Base-by-base conservation (phyloP, 768 basidiomycete genomes). In the Mycena floridula region DNA sequence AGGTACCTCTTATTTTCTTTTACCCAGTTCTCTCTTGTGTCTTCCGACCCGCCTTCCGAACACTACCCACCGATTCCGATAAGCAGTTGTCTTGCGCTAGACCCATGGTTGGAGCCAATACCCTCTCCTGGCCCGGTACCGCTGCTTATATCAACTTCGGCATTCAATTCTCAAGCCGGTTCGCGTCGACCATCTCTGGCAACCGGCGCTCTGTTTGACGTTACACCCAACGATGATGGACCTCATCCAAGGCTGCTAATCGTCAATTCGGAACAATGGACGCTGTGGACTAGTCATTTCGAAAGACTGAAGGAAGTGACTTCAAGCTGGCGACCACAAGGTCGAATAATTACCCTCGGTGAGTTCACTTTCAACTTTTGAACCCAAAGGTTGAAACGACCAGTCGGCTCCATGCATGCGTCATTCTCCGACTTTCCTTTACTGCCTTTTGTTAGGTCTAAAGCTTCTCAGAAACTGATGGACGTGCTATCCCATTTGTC, bases 81-180 rank as follows among this genome's bases (percentile, higher is more conserved):
- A 40, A 60, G 66, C 5, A 73, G 76, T 38, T 77, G 73, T 7
- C 56, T 92, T 18, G 68, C 84, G 18, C 72, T 89, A 15, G 90
- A 93, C 61, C 90, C 90, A 16, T 92, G 90, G 89, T 62, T 91
- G 7, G 87, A 91, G 45, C 86, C 89, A 15, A 55, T 89, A 20
- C 73, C 81, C 6, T 59, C 69, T 28, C 85, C 78, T 24, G 81
- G 79, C 4, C 81, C 72, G 9, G 48, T 57, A 18, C 71, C 72
- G 25, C 47, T 61, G 18, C 37, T 46, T 23, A 46, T 44, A 35
- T 44, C 44, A 26, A 40, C 44, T 23, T 24, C 44, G 20, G 44
- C 44, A 36, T 49, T 36, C 35, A 45, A 11, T 24, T 40, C 22
- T 46, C 47, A 37, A 28, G 43, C 3, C 4, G 18, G 23, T 25